A percentile compares a stretch with the other conserved stretches of the same genome.
These are phyloP conservation scores for Saturnispora quitensis DNA, from an alignment of 805 yeast genomes.

Conservation along the genomic window DNA sequence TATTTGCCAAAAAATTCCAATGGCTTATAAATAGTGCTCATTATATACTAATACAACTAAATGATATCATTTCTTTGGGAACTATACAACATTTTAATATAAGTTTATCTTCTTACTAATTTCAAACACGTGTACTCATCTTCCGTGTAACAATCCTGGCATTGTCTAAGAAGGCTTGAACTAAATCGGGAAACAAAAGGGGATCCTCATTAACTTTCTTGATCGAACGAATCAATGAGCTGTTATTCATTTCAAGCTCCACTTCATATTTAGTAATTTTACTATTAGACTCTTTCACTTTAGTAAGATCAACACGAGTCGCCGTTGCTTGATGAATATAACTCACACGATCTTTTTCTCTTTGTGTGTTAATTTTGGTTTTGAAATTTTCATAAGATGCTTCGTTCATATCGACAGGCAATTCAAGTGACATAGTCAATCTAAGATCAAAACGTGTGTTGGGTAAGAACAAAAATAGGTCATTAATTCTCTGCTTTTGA, in stretches of 20 bases:
- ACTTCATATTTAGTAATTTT: constrained; percentile 25
- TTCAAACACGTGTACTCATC: constrained; percentile 15
- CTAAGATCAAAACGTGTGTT: constrained; percentile 70
- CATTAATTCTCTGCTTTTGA: constrained; percentile 65
- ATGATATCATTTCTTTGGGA: neutral
- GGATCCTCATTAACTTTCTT: constrained; percentile 28
- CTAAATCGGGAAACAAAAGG: constrained; percentile 35
- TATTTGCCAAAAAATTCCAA: neutral
- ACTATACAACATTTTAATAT: neutral
- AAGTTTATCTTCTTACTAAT: neutral
- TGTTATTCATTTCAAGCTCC: constrained; percentile 28
- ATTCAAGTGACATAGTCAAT: constrained; percentile 66
- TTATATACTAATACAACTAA: neutral
- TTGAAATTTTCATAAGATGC: constrained; percentile 45
- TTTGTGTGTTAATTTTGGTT: constrained; percentile 39
- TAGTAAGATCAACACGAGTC: constrained; percentile 65
- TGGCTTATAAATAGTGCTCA: neutral
- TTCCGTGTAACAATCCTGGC: constrained; percentile 30
- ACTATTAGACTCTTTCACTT: constrained; percentile 32
- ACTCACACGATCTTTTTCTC: constrained; percentile 67
- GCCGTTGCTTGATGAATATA: constrained; percentile 67
- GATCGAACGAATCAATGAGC: constrained; percentile 26
- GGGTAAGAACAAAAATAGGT: constrained; percentile 64
- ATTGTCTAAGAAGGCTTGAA: constrained; percentile 38
- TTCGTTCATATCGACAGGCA: constrained; percentile 51